These are phyloP conservation scores for Melaleuca quinquenervia DNA, from an alignment of 345 rosid genomes.

Conservation along the genomic window DNA sequence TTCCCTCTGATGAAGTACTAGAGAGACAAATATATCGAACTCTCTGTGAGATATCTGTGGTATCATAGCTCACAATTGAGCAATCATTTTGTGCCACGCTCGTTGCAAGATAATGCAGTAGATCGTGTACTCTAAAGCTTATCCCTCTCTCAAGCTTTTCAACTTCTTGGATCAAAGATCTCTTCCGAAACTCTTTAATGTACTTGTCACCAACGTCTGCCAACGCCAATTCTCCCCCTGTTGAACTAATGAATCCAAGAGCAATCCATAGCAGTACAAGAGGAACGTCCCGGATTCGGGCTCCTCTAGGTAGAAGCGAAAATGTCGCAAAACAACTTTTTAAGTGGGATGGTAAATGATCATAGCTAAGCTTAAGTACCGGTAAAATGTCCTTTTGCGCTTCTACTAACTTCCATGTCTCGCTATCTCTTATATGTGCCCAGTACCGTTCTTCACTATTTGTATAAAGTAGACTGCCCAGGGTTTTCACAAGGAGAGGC, in stretches of 20 bases:
- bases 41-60: neutral
- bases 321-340: neutral
- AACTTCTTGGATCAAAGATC: neutral
- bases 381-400: fast-evolving
- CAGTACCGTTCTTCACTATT: neutral
- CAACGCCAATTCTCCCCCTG: neutral
- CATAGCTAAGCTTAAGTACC: neutral
- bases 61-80: neutral
- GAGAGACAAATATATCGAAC: neutral
- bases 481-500: neutral
- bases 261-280: fast-evolving
- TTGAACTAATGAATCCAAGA: neutral
- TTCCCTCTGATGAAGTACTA: fast-evolving
- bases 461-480: neutral
- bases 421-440: neutral
- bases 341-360: neutral
- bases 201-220: neutral
- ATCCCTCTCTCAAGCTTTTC: fast-evolving
- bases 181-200: neutral
- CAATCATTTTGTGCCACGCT: neutral
- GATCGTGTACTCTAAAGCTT: fast-evolving
- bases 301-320: fast-evolving
- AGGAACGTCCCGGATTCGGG: fast-evolving
- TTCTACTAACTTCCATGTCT: neutral
- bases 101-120: neutral